Evolutionary conservation across 169 alveolate species (phyloP).

Genomic region (Cryptosporidium sp.): DNA sequence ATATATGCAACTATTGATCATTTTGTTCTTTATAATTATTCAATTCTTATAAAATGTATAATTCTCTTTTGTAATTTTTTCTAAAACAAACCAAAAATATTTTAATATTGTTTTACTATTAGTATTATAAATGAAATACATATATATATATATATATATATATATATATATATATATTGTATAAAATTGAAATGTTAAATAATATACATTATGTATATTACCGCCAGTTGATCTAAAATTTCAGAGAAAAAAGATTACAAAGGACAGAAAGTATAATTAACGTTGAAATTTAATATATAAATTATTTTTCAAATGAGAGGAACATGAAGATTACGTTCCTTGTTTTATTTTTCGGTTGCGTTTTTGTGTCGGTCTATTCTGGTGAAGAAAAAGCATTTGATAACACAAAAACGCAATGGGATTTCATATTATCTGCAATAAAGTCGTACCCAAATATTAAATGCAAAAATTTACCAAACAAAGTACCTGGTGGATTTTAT

Average conservation of each 20-base stretch:
- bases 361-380: neutral
- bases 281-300: neutral
- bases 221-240: conserved; percentile 72
- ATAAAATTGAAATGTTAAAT: neutral
- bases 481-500: conserved; percentile 37
- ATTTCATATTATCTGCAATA: conserved; percentile 17
- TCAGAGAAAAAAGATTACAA: neutral
- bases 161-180: neutral
- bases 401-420: conserved; percentile 25
- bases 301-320: conserved; percentile 11
- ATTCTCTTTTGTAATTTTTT: neutral
- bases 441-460: conserved; percentile 15
- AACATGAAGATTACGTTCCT: conserved; percentile 50
- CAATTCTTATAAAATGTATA: neutral
- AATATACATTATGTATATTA: conserved; percentile 4
- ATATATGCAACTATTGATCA: neutral
- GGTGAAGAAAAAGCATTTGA: neutral
- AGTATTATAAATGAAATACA: neutral
- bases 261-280: too few species aligned
- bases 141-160: neutral
- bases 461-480: conserved; percentile 32
- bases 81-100: neutral
- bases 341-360: conserved; percentile 11
- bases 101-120: neutral
- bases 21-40: neutral